These are phyloP conservation scores for Wilcoxina mikolae DNA, from an alignment of 495 filamentous ascomycete genomes.

Conservation along the genomic window DNA sequence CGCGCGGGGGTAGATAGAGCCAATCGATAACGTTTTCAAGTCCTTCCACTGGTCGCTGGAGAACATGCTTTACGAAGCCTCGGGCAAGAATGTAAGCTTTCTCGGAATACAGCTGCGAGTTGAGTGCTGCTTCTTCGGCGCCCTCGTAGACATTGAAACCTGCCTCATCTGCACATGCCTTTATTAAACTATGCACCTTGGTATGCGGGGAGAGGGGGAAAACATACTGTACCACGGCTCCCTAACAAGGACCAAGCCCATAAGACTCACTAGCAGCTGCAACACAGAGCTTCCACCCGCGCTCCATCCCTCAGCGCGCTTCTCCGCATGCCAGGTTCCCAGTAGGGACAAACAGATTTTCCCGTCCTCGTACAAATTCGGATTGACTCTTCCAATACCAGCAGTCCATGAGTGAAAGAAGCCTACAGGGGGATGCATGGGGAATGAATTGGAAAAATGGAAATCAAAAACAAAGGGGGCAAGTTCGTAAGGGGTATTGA, in stretches of 20 bases:
- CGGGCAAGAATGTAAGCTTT: constrained; percentile 41
- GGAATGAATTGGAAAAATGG: constrained; percentile 36
- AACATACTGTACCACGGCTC: constrained; percentile 48
- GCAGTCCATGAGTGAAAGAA: constrained; percentile 47
- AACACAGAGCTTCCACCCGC: constrained; percentile 37
- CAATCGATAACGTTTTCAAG: constrained; percentile 38
- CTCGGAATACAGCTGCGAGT: constrained; percentile 41
- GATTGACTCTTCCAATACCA: constrained; percentile 41
- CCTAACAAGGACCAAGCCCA: constrained; percentile 45
- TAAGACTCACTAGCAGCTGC: constrained; percentile 45
- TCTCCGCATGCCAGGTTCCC: constrained; percentile 44
- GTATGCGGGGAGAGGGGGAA: background rate
- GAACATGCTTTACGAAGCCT: constrained; percentile 38
- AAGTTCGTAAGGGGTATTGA: constrained; percentile 46
- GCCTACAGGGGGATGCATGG: constrained; percentile 34
- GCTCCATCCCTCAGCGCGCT: constrained; percentile 41
- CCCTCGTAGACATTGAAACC: constrained; percentile 39
- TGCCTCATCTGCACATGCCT: constrained; percentile 38
- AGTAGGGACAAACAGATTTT: constrained; percentile 47
- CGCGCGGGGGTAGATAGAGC: constrained; percentile 33
- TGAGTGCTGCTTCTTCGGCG: constrained; percentile 33
- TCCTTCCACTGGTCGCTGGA: constrained; percentile 32
- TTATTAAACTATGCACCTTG: background rate
- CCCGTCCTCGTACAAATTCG: constrained; percentile 48
- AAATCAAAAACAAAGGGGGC: constrained; percentile 49